A percentile compares a stretch with the other conserved stretches of the same genome.
Conservation (phyloP, 2,329 filamentous ascomycete species). For the Beauveria bassiana region DNA sequence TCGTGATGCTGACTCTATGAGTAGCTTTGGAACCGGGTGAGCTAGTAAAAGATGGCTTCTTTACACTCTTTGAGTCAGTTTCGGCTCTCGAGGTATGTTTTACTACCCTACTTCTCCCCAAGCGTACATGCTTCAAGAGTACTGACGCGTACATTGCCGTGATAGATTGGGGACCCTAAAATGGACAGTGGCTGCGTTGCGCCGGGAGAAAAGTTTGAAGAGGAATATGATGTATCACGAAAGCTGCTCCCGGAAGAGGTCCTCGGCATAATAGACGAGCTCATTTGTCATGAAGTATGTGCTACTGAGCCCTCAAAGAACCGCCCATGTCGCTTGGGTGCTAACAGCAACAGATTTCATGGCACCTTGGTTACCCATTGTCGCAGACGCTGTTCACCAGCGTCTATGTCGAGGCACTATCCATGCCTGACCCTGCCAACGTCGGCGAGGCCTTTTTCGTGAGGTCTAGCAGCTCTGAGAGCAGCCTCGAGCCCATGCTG, state of each 20-base stretch:
- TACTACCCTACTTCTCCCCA: not conserved
- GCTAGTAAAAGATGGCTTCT: constrained; percentile 87
- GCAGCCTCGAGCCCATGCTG: constrained; percentile 38
- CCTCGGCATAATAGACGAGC: constrained; percentile 87
- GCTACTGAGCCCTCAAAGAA: too few species aligned
- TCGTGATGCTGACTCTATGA: constrained; percentile 19
- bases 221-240: constrained; percentile 67
- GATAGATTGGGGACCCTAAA: constrained; percentile 94
- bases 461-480: constrained; percentile 24
- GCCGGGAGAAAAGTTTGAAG: constrained; percentile 72
- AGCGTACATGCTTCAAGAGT: not conserved
- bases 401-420: constrained; percentile 75
- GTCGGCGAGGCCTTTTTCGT: constrained; percentile 61
- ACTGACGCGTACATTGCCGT: not conserved
- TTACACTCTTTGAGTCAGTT: constrained; percentile 91
- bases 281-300: constrained; percentile 77
- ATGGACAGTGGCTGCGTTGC: constrained; percentile 92
- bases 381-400: constrained; percentile 94
- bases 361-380: constrained; percentile 92
- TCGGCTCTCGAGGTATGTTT: constrained; percentile 64
- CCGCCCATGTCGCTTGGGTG: not conserved
- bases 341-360: constrained; percentile 63
- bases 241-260: constrained; percentile 69
- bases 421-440: constrained; percentile 59
- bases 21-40: constrained; percentile 70